Conservation (phyloP, 108 stramenopile genomes). For the Nitzschia putrida region DNA sequence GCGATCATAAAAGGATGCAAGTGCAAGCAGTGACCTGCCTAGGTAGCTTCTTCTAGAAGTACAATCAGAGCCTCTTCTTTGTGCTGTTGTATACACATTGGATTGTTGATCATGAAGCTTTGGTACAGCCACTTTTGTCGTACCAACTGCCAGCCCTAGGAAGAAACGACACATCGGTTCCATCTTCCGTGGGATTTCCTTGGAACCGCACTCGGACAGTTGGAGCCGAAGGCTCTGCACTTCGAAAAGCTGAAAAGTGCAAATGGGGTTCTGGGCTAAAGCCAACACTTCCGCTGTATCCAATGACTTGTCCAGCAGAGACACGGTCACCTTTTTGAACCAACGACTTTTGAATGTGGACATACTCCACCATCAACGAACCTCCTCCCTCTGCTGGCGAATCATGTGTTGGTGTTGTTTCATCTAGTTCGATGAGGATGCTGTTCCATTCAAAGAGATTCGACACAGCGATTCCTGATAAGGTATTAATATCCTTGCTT, state of each 20-base stretch:
- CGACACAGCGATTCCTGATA: constrained; percentile 79
- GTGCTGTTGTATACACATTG: too few relatives aligned
- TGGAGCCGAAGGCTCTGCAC: constrained; percentile 50
- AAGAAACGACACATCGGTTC: constrained; percentile 24
- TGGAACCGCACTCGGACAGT: constrained; percentile 66
- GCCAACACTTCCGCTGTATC: constrained; percentile 75
- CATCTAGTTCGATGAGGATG: constrained; percentile 59
- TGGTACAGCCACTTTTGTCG: not conserved
- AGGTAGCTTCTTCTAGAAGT: too few relatives aligned
- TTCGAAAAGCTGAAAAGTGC: constrained; percentile 78
- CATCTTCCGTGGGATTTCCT: not conserved
- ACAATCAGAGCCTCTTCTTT: too few relatives aligned
- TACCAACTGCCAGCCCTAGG: constrained; percentile 54
- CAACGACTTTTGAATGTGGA: constrained; percentile 72
- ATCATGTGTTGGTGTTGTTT: not conserved
- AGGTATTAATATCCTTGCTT: constrained; percentile 47
- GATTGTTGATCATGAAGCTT: too few relatives aligned
- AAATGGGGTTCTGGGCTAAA: constrained; percentile 83
- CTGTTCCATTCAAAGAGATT: constrained; percentile 88
- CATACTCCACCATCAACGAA: constrained; percentile 79
- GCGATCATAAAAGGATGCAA: too few relatives aligned
- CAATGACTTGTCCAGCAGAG: constrained; percentile 64
- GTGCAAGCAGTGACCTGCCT: too few relatives aligned
- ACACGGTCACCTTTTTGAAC: constrained; percentile 73
- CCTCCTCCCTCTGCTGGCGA: constrained; percentile 9